phyloP scores from a whole-genome alignment of 352 stramenopile species.

The Phytophthora constricta region DNA sequence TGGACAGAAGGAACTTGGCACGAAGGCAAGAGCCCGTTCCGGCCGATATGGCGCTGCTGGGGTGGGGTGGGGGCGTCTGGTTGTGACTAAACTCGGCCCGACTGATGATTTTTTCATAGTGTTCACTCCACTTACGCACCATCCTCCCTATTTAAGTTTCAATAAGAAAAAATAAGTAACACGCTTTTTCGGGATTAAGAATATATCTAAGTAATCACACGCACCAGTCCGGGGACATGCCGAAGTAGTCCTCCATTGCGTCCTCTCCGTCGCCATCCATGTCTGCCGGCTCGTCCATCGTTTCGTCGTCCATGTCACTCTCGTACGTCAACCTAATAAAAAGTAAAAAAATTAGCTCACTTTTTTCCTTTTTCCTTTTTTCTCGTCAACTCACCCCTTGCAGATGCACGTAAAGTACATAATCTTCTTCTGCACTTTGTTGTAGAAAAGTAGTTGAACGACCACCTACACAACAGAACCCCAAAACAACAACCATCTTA shows the following conservation, averaged over 20 bases:
- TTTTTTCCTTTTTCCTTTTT: too few relatives aligned
- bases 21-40: slow-evolving; percentile 21
- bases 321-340: slow-evolving; percentile 59
- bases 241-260: slow-evolving; percentile 85
- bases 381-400: slow-evolving; percentile 85
- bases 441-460: slow-evolving; percentile 98
- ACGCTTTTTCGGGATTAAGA: too few relatives aligned
- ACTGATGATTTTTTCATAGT: background rate
- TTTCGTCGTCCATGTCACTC: slow-evolving; percentile 81
- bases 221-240: slow-evolving; percentile 88
- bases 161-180: too few relatives aligned
- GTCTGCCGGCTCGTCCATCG: slow-evolving; percentile 69
- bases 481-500: background rate
- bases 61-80: too few relatives aligned
- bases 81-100: slow-evolving; percentile 5
- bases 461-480: slow-evolving; percentile 69
- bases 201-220: slow-evolving; percentile 9
- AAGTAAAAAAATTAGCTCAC: slow-evolving; percentile 4
- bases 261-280: slow-evolving; percentile 84
- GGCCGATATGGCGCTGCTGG: slow-evolving; percentile 35
- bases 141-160: too few relatives aligned
- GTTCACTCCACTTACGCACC: slow-evolving; percentile 45
- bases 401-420: slow-evolving; percentile 94
- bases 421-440: slow-evolving; percentile 93
- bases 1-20: slow-evolving; percentile 11